phyloP scores from a whole-genome alignment of 768 basidiomycete species.

The Suillus subaureus region DNA sequence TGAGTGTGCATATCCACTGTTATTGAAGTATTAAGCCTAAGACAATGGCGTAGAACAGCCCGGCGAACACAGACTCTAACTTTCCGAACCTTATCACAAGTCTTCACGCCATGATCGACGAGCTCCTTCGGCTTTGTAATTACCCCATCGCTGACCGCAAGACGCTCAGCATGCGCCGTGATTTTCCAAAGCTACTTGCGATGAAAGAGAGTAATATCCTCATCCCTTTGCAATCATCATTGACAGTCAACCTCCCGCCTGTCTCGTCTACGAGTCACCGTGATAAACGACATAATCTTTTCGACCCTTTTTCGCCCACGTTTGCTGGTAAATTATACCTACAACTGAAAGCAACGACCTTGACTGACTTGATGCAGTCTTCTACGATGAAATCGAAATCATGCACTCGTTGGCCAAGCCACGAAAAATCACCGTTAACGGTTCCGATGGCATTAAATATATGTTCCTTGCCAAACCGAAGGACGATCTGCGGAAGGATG shows the following conservation, averaged over 20 bases:
- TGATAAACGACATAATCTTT: slow-evolving; percentile 62
- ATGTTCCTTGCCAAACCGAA: slow-evolving; percentile 96
- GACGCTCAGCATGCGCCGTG: slow-evolving; percentile 47
- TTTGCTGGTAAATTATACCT: slow-evolving; percentile 65
- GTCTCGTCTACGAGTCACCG: slow-evolving; percentile 50
- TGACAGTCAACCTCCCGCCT: slow-evolving; percentile 88
- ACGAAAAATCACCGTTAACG: slow-evolving; percentile 83
- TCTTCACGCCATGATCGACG: slow-evolving; percentile 64
- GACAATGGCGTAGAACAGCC: slow-evolving; percentile 41
- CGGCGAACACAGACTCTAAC: slow-evolving; percentile 41
- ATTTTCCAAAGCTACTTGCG: slow-evolving; percentile 54
- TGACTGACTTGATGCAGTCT: slow-evolving; percentile 46
- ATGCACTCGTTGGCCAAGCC: slow-evolving; percentile 93
- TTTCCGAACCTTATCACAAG: slow-evolving; percentile 55
- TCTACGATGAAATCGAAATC: slow-evolving; percentile 81
- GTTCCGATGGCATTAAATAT: slow-evolving; percentile 82
- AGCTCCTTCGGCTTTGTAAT: slow-evolving; percentile 70
- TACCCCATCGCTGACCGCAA: slow-evolving; percentile 42
- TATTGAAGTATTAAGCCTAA: not conserved
- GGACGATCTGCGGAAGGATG: slow-evolving; percentile 97
- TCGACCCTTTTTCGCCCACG: slow-evolving; percentile 73
- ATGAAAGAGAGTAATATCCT: slow-evolving; percentile 72
- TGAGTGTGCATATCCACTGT: slow-evolving; percentile 29
- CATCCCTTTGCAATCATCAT: slow-evolving; percentile 89
- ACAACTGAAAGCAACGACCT: not conserved